Base-by-base conservation (phyloP, 176 grass and related monocot species). In the Musa troglodytarum region DNA sequence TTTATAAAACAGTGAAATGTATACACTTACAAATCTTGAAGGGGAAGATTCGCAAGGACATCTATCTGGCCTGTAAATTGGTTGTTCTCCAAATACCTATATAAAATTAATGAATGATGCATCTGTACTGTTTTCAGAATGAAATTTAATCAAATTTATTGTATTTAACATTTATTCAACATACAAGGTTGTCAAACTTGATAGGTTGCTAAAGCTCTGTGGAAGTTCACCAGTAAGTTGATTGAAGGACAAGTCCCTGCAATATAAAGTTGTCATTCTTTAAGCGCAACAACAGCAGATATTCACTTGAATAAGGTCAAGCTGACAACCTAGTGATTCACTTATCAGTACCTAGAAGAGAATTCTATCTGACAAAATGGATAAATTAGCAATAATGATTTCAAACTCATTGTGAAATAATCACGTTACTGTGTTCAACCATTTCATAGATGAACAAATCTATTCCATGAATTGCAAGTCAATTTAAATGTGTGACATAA, bases 31-130 rank as follows among this genome's bases (percentile, higher is more conserved):
- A 98, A 76, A 72, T 82, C 81, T 73, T 91, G 72, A 79, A 98
- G 90, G 21, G 95, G 88, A 2, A 94, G 95, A 84, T 77, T 75
- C 19, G 90, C 90, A 29, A 98, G 86, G 50, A 91, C 80, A 86
- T 94, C 85, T 71, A 98, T 94, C 69, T 43, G 67, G 53, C 95
- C 95, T 68, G 86, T 89, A 57, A 98, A 87, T 66, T 98, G 95
- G 81, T 98, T 94, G 80, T 94, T 93, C 81, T 98, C 86, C 82
- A 98, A 86, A 78, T 94, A 74, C 74, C 95, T 98, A 90, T 67
- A 54, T 79, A 77, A 76, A 75, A 79, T 79, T 73, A 58, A 20
- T 74, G 65, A 73, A 75, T 34, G 64, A 83, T 26, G 81, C 50
- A 78, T 22, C 19, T 53, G 78, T 76, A 20, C 49, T 52, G 25